Evolutionary conservation across 2,329 filamentous ascomycete genomes (phyloP).

Genomic region (Aspergillus quadricinctus): DNA sequence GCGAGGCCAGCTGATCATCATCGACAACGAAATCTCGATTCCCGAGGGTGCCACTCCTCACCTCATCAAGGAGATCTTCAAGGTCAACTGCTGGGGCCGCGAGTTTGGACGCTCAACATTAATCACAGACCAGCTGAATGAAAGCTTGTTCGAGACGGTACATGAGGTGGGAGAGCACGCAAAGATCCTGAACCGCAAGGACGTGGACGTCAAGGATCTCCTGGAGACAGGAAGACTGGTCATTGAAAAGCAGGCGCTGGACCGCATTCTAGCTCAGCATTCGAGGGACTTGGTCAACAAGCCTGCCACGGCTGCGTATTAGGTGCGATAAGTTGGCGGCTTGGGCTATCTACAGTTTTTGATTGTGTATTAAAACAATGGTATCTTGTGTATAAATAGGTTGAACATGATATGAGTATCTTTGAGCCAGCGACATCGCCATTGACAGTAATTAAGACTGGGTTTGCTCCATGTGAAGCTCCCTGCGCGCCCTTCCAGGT

Average conservation of each 20-base stretch:
- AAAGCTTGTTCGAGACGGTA: slow-evolving; percentile 64
- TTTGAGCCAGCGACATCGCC: background rate
- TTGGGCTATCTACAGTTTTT: slow-evolving; percentile 10
- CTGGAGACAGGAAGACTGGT: slow-evolving; percentile 80
- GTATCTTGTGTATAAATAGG: slow-evolving; percentile 31
- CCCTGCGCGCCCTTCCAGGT: background rate
- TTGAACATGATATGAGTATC: slow-evolving; percentile 13
- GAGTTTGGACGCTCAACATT: slow-evolving; percentile 68
- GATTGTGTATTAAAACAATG: slow-evolving; percentile 6
- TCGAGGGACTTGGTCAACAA: slow-evolving; percentile 37
- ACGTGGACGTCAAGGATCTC: slow-evolving; percentile 94
- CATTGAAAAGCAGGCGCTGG: slow-evolving; percentile 76
- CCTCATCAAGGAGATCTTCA: slow-evolving; percentile 65
- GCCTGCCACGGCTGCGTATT: slow-evolving; percentile 33
- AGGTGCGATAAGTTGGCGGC: slow-evolving; percentile 9
- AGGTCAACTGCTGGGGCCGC: slow-evolving; percentile 65
- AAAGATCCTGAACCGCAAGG: slow-evolving; percentile 63
- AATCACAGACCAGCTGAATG: slow-evolving; percentile 60
- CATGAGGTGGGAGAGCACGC: slow-evolving; percentile 62
- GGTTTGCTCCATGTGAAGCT: background rate
- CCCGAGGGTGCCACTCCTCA: slow-evolving; percentile 51
- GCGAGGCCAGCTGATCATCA: slow-evolving; percentile 79
- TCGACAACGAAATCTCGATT: slow-evolving; percentile 69
- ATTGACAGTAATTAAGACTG: background rate
- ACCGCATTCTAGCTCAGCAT: slow-evolving; percentile 68